A percentile compares a stretch with the other conserved stretches of the same genome.
phyloP scores from a whole-genome alignment of 306 rosid genomes.

The Castanopsis chinensis region DNA sequence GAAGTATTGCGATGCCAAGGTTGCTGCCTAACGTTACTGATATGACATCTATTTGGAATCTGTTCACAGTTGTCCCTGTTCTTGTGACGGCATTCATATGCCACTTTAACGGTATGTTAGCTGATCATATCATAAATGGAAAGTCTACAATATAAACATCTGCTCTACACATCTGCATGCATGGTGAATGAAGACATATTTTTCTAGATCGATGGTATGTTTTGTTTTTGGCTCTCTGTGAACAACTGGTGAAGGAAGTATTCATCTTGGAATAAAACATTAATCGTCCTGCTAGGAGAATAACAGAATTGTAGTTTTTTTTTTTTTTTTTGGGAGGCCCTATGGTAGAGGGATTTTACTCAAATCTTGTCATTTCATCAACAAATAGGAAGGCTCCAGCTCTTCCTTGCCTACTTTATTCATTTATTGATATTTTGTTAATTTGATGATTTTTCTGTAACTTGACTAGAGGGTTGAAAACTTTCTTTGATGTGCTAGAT shows the following conservation, averaged over 20 bases:
- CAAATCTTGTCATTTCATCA: neutral
- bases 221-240: neutral
- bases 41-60: constrained; percentile 53
- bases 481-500: neutral
- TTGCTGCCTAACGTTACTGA: constrained; percentile 51
- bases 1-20: constrained; percentile 53
- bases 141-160: constrained; percentile 1
- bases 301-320: neutral
- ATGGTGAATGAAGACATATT: neutral
- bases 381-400: neutral
- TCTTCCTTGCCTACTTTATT: neutral
- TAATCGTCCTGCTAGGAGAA: neutral
- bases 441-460: neutral
- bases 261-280: neutral
- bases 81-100: constrained; percentile 76
- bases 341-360: neutral
- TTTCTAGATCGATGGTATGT: neutral
- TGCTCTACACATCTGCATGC: neutral
- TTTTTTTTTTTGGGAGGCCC: neutral
- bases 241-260: neutral
- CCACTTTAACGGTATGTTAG: constrained; percentile 56
- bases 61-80: constrained; percentile 68
- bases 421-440: neutral
- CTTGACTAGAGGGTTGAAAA: neutral
- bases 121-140: neutral